These are phyloP conservation scores for Geranium rotundifolium DNA, from an alignment of 345 rosid species.

Conservation along the genomic window DNA sequence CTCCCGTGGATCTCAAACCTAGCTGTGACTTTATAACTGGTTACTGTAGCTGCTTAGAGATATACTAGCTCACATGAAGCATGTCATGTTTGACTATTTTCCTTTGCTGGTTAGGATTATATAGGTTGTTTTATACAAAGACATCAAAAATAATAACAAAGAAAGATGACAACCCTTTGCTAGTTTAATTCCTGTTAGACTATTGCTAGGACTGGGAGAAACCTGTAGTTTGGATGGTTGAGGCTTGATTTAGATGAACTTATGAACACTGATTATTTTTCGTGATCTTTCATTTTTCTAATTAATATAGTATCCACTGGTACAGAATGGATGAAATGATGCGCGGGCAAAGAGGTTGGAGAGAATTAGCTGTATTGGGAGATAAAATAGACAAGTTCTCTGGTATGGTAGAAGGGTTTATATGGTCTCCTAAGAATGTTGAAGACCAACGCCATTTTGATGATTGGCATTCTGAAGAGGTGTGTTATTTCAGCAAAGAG, in stretches of 20 bases:
- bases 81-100: not conserved
- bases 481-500: conserved; percentile 5
- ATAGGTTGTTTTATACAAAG: not conserved
- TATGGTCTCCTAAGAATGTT: conserved; percentile 73
- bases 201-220: not conserved
- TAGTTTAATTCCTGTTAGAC: no score
- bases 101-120: not conserved
- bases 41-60: not conserved
- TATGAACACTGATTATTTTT: not conserved
- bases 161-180: not conserved
- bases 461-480: conserved; percentile 56
- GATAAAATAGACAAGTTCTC: conserved; percentile 67
- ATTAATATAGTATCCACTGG: conserved; percentile 1
- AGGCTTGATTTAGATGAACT: not conserved
- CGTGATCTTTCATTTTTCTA: not conserved
- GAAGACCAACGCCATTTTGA: conserved; percentile 32
- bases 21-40: not conserved
- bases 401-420: conserved; percentile 69
- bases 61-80: not conserved
- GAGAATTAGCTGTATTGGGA: conserved; percentile 69
- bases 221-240: not conserved
- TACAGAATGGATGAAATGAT: conserved; percentile 90
- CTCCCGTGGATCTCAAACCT: not conserved
- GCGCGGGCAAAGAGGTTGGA: conserved; percentile 89
- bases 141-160: no score